These are phyloP conservation scores for Aspergillus fijiensis DNA, from an alignment of 2,329 filamentous ascomycete species.

Conservation along the genomic window DNA sequence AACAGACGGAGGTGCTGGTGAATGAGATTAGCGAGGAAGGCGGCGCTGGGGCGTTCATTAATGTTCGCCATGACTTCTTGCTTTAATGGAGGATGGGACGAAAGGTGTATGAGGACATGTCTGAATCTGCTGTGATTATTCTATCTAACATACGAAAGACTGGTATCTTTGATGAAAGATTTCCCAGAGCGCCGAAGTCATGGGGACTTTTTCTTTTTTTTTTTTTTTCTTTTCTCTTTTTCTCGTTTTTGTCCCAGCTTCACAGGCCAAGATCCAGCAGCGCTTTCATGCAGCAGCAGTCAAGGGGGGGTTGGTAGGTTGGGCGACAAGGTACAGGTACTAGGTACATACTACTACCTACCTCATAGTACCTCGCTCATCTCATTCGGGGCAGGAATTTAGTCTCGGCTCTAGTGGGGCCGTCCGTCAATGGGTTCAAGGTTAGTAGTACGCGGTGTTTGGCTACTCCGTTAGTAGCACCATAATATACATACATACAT, in stretches of 20 bases:
- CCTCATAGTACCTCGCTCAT: not conserved
- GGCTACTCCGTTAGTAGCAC: too few species aligned
- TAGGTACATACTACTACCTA: too few species aligned
- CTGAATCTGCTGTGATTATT: conserved; percentile 5
- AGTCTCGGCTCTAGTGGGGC: not conserved
- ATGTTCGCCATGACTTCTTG: conserved; percentile 56
- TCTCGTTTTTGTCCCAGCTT: not conserved
- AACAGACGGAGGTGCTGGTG: conserved; percentile 83
- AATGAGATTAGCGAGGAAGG: conserved; percentile 77
- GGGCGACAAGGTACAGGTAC: not conserved
- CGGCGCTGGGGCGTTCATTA: conserved; percentile 79
- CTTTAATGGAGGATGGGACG: conserved; percentile 25
- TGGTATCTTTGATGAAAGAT: not conserved
- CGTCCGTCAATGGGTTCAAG: not conserved
- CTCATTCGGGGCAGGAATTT: not conserved
- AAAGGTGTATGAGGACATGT: conserved; percentile 13
- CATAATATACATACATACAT: too few species aligned
- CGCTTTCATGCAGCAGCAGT: not conserved
- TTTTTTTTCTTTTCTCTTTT: too few species aligned
- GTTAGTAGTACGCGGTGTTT: not conserved
- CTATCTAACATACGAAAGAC: conserved; percentile 2
- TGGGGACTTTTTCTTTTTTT: too few species aligned
- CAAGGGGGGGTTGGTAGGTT: not conserved
- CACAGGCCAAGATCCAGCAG: not conserved
- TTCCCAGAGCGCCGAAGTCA: not conserved